These are phyloP conservation scores for Stemphylium beticola DNA, from an alignment of 2,329 filamentous ascomycete genomes.

Conservation along the genomic window DNA sequence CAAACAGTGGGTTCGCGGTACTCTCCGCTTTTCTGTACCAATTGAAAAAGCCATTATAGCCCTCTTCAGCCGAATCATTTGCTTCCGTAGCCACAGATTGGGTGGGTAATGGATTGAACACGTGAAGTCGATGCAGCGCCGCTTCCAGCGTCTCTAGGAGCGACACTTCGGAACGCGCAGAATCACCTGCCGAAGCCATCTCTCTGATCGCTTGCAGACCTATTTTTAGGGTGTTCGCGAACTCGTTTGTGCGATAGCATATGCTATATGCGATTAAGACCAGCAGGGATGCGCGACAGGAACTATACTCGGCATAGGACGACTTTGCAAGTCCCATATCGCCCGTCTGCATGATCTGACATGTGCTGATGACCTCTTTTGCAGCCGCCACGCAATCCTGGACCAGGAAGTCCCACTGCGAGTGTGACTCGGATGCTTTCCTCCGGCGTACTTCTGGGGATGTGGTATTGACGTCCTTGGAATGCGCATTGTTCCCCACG, in stretches of 20 bases:
- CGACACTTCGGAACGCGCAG: conserved; percentile 18
- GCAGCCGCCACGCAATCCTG: conserved; percentile 17
- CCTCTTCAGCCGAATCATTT: conserved; percentile 3
- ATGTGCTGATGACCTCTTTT: conserved; percentile 13
- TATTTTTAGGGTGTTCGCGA: conserved; percentile 10
- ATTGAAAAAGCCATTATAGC: conserved; percentile 11
- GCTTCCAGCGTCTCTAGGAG: conserved; percentile 16
- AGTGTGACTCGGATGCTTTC: neutral
- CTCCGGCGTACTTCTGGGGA: neutral
- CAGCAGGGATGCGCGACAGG: conserved; percentile 20
- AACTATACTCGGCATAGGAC: conserved; percentile 19
- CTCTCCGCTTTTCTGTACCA: conserved; percentile 12
- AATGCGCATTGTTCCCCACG: neutral
- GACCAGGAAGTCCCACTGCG: conserved; percentile 12
- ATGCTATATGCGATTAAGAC: conserved; percentile 20
- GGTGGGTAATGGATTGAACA: conserved; percentile 8
- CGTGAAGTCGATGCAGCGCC: conserved; percentile 13
- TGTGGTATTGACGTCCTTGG: neutral
- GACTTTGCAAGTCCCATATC: conserved; percentile 20
- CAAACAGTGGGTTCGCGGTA: neutral
- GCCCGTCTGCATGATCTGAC: conserved; percentile 11
- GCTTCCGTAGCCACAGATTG: neutral
- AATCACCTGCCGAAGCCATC: conserved; percentile 19
- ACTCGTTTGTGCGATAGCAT: conserved; percentile 13
- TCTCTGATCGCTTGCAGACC: conserved; percentile 15